Evolutionary conservation across 2,329 filamentous ascomycete genomes (phyloP).

Genomic region (Cytospora mali): DNA sequence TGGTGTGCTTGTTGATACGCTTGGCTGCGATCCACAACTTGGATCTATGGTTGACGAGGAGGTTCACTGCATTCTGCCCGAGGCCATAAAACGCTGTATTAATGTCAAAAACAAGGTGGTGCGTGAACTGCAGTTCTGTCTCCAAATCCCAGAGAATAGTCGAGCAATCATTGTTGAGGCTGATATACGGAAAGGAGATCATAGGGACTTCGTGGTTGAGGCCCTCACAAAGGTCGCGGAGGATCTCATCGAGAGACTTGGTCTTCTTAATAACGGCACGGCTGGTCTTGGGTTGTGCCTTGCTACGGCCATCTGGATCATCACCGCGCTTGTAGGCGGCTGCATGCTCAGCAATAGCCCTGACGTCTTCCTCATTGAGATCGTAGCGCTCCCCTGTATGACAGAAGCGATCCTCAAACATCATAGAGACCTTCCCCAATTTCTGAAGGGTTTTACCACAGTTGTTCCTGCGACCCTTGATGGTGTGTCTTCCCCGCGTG

Average conservation of each 20-base stretch:
- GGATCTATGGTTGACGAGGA: neutral
- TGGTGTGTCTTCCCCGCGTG: neutral
- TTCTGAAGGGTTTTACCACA: slow-evolving; percentile 5
- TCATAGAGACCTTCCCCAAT: slow-evolving; percentile 10
- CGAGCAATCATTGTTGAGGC: slow-evolving; percentile 5
- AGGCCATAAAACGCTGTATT: neutral
- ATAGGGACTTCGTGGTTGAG: slow-evolving; percentile 9
- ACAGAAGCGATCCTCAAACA: slow-evolving; percentile 18
- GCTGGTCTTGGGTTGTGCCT: neutral
- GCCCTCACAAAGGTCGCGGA: slow-evolving; percentile 3
- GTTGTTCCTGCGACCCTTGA: slow-evolving; percentile 1
- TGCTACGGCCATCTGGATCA: neutral
- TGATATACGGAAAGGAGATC: slow-evolving; percentile 9
- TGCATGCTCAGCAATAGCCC: slow-evolving; percentile 5
- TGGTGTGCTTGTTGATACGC: no score
- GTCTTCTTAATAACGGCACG: neutral
- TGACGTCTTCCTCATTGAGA: slow-evolving; percentile 15
- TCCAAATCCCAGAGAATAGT: neutral
- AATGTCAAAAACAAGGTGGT: neutral
- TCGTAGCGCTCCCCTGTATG: slow-evolving; percentile 7
- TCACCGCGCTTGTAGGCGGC: slow-evolving; percentile 1
- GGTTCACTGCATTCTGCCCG: neutral
- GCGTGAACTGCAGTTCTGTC: neutral
- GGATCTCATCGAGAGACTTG: slow-evolving; percentile 7
- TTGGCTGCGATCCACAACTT: neutral